phyloP scores from a whole-genome alignment of 2,329 filamentous ascomycete species.

The Endoconidiophora polonica region DNA sequence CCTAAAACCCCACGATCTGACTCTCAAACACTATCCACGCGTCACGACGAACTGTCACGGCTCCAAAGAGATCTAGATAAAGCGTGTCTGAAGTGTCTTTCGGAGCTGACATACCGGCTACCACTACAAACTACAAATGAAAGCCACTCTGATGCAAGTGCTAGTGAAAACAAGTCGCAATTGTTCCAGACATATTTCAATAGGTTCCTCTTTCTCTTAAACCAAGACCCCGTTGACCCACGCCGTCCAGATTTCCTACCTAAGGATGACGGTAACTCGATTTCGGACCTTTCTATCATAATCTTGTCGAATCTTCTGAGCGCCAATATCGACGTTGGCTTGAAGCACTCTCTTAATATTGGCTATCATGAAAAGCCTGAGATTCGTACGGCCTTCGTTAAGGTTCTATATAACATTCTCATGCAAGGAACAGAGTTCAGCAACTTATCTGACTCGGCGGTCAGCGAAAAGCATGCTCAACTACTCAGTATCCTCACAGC shows the following conservation, averaged over 20 bases:
- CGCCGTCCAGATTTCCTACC: constrained; percentile 13
- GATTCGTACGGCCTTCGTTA: constrained; percentile 53
- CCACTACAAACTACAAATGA: constrained; percentile 49
- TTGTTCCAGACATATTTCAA: constrained; percentile 61
- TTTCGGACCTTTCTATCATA: constrained; percentile 46
- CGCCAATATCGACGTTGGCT: constrained; percentile 53
- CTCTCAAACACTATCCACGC: constrained; percentile 22
- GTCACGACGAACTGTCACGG: constrained; percentile 39
- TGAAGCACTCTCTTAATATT: constrained; percentile 53
- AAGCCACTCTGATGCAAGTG: constrained; percentile 43
- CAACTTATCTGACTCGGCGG: constrained; percentile 48
- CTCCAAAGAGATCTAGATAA: constrained; percentile 50
- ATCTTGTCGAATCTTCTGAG: constrained; percentile 53
- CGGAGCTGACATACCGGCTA: constrained; percentile 47
- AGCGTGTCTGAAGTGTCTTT: constrained; percentile 47
- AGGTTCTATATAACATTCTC: constrained; percentile 52
- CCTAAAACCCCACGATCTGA: constrained; percentile 36
- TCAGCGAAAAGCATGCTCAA: constrained; percentile 52
- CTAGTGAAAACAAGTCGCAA: constrained; percentile 51
- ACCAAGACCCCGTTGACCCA: constrained; percentile 29
- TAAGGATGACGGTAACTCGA: constrained; percentile 38
- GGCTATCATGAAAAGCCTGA: constrained; percentile 55
- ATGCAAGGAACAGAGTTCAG: constrained; percentile 58
- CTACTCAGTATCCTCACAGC: constrained; percentile 45
- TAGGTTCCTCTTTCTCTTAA: constrained; percentile 48